These are phyloP conservation scores for Cyberlindnera subsufficiens DNA, from an alignment of 805 yeast genomes.

Conservation along the genomic window DNA sequence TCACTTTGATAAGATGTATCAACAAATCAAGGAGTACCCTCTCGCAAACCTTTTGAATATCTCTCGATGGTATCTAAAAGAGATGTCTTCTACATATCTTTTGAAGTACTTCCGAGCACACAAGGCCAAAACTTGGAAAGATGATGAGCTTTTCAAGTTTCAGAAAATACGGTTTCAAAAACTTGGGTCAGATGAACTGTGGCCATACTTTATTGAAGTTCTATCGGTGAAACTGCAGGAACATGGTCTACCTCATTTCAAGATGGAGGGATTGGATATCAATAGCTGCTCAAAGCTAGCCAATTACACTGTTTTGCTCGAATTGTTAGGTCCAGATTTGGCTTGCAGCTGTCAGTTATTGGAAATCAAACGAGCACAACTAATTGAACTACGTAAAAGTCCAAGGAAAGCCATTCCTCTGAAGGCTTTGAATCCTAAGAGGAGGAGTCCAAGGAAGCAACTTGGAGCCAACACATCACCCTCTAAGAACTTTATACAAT, in stretches of 20 bases:
- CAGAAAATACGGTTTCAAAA: slow-evolving; percentile 1
- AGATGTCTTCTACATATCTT: slow-evolving; percentile 23
- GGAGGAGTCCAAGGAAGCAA: background rate
- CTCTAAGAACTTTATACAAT: background rate
- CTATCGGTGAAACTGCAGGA: slow-evolving; percentile 1
- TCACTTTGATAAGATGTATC: slow-evolving; percentile 5
- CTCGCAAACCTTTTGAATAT: slow-evolving; percentile 21
- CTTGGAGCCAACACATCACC: background rate
- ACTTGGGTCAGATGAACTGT: background rate
- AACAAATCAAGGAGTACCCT: slow-evolving; percentile 3
- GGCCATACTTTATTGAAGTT: background rate
- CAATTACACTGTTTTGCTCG: slow-evolving; percentile 3
- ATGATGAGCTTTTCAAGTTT: slow-evolving; percentile 1
- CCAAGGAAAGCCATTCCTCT: background rate
- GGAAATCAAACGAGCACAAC: background rate
- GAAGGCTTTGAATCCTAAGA: background rate
- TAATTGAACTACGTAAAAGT: background rate
- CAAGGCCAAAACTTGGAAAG: slow-evolving; percentile 1
- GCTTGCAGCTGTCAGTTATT: background rate
- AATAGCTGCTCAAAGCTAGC: slow-evolving; percentile 3
- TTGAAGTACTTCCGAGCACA: slow-evolving; percentile 9
- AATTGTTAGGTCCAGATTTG: slow-evolving; percentile 2
- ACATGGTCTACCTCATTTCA: slow-evolving; percentile 3
- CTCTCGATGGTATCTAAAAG: slow-evolving; percentile 24
- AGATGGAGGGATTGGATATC: slow-evolving; percentile 2